Base-by-base conservation (phyloP, 306 rosid genomes). In the Dalbergia cultrata region DNA sequence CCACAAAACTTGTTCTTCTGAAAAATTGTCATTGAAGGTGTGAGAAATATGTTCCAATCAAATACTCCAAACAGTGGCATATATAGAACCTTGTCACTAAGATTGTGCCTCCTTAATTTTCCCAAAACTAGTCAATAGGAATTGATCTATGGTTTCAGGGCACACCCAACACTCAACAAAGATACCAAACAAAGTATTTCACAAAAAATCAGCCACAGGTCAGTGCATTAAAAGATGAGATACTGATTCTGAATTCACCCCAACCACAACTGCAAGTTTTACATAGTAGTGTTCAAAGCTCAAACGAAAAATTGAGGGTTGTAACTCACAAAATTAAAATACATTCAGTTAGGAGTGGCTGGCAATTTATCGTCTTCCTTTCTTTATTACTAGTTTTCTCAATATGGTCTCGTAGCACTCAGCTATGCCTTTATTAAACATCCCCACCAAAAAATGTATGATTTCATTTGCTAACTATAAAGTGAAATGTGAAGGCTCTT, bases 341-440 rank as follows among this genome's bases (percentile, higher is more conserved):
- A 67, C 63, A 67, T 19, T 62, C 19, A 78, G 65, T 47, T 75
- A 17, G 57, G 6, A 60, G 45, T 67, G 68, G 26, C 21, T 12
- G 7, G 16, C 21, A 58, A 47, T 60, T 43, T 44, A 43, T 68
- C 34, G 41, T 72, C 65, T 11, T 35, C 56, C 2, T 76, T 63
- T 43, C 5, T 5, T 8, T 1, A 8, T 37, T 72, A 3, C 6
- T 57, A 37, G 41, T 37, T 3, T 37, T 67, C 60, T 34, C 18
- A 13, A 72, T 18, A 57, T 9, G 41, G 39, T 41, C 52, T 56
- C 33, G 62, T 31, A 26, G 47, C 70, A 58, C 64, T 68, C 37
- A 31, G 16, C 64, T 37, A 9, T 59, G 67, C 45, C 61, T 6
- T 63, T 7, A 37, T 37, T 7, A 58, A 68, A 26, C 31, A 45